phyloP scores from a whole-genome alignment of 768 basidiomycete genomes.

The Hygrocybe coccinea region DNA sequence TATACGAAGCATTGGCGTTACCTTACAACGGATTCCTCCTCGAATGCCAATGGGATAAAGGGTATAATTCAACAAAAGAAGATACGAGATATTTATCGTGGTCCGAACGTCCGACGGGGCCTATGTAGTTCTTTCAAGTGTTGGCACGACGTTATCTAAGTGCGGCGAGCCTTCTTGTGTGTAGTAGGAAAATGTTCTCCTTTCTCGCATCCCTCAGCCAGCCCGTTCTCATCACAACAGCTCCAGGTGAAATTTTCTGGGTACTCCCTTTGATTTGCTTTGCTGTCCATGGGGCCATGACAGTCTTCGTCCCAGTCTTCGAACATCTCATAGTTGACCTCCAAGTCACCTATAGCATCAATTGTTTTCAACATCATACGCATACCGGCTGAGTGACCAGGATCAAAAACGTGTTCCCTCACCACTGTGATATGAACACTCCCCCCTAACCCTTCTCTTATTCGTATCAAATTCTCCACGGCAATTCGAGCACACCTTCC shows the following conservation, averaged over 20 bases:
- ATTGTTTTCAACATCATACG: background rate
- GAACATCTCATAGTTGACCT: constrained; percentile 38
- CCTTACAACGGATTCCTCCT: too few species aligned
- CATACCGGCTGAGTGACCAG: background rate
- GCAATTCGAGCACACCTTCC: constrained; percentile 46
- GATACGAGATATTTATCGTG: too few species aligned
- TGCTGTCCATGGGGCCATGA: constrained; percentile 45
- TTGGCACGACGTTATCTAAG: background rate
- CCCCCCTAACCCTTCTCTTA: constrained; percentile 31
- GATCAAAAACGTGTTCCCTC: constrained; percentile 12
- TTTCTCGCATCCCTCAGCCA: constrained; percentile 36
- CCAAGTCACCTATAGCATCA: constrained; percentile 36
- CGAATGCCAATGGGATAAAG: too few species aligned
- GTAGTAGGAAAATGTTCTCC: constrained; percentile 27
- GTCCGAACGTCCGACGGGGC: too few species aligned
- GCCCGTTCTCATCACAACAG: constrained; percentile 43
- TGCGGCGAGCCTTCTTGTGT: constrained; percentile 1
- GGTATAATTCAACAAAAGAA: too few species aligned
- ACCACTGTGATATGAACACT: constrained; percentile 53
- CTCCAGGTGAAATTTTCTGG: constrained; percentile 50
- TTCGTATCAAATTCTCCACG: constrained; percentile 44
- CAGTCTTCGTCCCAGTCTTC: constrained; percentile 45
- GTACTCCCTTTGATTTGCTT: constrained; percentile 34
- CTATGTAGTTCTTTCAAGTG: too few species aligned
- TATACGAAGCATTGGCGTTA: too few species aligned